Evolutionary conservation across 257 asterid species (phyloP), one percentile per base, ranked within the genome.

Genomic region (Ehretia macrophylla): DNA sequence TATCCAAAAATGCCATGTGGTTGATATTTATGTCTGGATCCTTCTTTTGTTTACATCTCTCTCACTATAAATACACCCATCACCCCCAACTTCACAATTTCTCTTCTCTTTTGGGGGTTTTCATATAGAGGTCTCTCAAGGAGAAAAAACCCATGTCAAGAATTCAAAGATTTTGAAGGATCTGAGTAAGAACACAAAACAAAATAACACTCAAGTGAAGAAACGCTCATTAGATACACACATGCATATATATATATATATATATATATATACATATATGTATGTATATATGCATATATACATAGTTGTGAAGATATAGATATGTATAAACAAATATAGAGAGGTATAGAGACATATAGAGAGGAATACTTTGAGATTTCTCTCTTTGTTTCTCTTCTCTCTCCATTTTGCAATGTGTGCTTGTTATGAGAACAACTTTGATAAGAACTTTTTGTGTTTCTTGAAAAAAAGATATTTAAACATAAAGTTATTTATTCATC

Each of bases 31-130:
- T 50, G 59, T 61, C 58, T 55, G 69, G 65, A 60, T 69, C 55
- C 63, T 61, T 58, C 52, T 47, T 42, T 46, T 51, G n/a, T 16
- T 21, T 49, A 11, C 62, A 2, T 10, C 8, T 22, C 64, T 2
- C 48, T 59, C 53, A 55, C 42, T 76, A 79, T 79, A 79, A 79
- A 82, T 82, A 82, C 13, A 38, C 44, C 35, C 16, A 49, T 4
- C 11, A 10, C 23, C 61, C 68, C 64, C 37, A 9, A 1, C 44
- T 8, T 3, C 11, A 0, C 10, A 13, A 0, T 21, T 60, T 64
- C 68, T 67, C 63, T 69, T 67, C 65, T 71, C 78, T 67, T 59
- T 68, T 69, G 56, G 55, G 75, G 74, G 83, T 72, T 77, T 75
- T 67, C 17, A 32, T 55, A 42, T 4, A 42, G 42, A 71, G 70